Percentiles rank a stretch among this genome's conserved stretches.
Conservation (phyloP, 345 rosid species). For the Acer campestre region DNA sequence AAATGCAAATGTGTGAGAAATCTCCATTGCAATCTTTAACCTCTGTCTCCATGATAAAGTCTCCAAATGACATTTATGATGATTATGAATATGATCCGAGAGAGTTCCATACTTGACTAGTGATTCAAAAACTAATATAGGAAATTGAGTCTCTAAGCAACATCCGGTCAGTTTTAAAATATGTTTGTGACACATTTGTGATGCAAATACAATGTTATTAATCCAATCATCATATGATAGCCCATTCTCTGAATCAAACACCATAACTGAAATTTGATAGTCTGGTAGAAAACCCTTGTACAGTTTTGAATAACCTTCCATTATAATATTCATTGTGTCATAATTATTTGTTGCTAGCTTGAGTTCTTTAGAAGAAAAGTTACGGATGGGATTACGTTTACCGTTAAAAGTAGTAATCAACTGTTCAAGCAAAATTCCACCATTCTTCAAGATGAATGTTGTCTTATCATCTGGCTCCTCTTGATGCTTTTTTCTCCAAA, state of each 20-base stretch:
- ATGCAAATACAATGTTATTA: slow-evolving; percentile 16
- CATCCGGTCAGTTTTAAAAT: slow-evolving; percentile 27
- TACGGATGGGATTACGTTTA: too few species aligned
- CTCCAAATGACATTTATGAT: background rate
- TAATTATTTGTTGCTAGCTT: slow-evolving; percentile 16
- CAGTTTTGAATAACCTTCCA: background rate
- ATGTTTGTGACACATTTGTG: slow-evolving; percentile 26
- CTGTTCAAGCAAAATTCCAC: too few species aligned
- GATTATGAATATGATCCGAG: background rate
- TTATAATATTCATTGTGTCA: too few species aligned
- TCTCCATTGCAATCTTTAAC: slow-evolving; percentile 28
- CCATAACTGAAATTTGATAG: slow-evolving; percentile 20
- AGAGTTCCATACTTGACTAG: background rate
- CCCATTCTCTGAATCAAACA: background rate
- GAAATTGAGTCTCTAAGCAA: slow-evolving; percentile 18
- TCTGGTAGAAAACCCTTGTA: slow-evolving; percentile 15
- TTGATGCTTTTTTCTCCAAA: too few species aligned
- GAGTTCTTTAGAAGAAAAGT: too few species aligned
- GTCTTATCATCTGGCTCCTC: too few species aligned
- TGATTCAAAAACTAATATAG: slow-evolving; percentile 18
- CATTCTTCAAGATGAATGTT: too few species aligned
- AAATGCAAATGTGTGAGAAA: slow-evolving; percentile 11
- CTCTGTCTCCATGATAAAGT: slow-evolving; percentile 22
- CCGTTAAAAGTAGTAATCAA: too few species aligned
- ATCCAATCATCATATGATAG: too few species aligned